Conservation (phyloP, 805 yeast species). For the Kluyveromyces siamensis region DNA sequence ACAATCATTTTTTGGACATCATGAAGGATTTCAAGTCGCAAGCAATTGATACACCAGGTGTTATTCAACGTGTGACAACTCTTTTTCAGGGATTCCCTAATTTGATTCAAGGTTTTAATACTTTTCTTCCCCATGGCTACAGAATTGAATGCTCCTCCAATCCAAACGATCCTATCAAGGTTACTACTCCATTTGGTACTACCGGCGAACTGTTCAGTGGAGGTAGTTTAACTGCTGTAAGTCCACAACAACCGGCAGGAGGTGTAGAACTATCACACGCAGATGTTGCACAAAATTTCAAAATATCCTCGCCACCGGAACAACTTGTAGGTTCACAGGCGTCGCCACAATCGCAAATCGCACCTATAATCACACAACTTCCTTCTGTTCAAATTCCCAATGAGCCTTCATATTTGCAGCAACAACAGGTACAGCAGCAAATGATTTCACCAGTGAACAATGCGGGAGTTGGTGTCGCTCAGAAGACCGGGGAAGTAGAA, state of each 20-base stretch:
- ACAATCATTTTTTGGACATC: constrained; percentile 90
- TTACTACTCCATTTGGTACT: constrained; percentile 92
- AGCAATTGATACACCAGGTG: constrained; percentile 96
- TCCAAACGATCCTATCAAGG: constrained; percentile 86
- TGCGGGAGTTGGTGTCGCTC: constrained; percentile 1
- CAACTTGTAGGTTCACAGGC: not conserved
- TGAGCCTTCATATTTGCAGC: constrained; percentile 21
- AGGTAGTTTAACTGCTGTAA: not conserved
- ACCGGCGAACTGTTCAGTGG: constrained; percentile 32
- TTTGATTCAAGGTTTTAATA: constrained; percentile 93
- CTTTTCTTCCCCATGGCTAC: constrained; percentile 95
- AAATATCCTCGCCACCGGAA: not conserved
- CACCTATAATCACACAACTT: not conserved
- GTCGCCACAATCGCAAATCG: not conserved
- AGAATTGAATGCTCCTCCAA: constrained; percentile 83
- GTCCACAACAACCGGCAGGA: not conserved
- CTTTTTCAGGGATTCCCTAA: constrained; percentile 89
- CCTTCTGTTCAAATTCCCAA: not conserved
- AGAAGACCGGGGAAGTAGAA: constrained; percentile 62
- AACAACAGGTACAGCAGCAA: constrained; percentile 22
- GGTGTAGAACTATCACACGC: not conserved
- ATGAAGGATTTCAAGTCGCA: constrained; percentile 99
- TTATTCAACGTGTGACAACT: constrained; percentile 87
- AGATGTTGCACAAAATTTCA: not conserved
- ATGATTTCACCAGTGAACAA: not conserved